Evolutionary conservation across 1,284 basidiomycete species (phyloP).

Genomic region (Austroboletus rostrupii): DNA sequence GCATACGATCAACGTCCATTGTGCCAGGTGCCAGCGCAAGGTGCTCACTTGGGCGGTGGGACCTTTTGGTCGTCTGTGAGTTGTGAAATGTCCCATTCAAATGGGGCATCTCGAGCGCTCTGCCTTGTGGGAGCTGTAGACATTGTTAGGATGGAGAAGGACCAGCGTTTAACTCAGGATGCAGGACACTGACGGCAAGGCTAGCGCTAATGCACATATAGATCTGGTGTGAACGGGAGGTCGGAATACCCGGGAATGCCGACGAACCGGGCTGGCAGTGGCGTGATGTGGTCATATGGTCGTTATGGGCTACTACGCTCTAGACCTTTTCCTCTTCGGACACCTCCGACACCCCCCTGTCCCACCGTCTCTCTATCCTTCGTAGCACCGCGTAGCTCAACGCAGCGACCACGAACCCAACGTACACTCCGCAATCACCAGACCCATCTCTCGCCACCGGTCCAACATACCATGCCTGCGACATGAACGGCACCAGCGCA

Average conservation of each 20-base stretch:
- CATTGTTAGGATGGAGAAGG: background rate
- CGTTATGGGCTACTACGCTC: too few species aligned
- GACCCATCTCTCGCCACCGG: slow-evolving; percentile 44
- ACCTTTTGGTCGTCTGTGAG: background rate
- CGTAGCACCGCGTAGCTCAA: slow-evolving; percentile 40
- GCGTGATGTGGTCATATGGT: too few species aligned
- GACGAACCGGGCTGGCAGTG: too few species aligned
- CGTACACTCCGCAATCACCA: slow-evolving; percentile 55
- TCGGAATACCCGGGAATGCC: too few species aligned
- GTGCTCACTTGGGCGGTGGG: background rate
- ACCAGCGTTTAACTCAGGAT: too few species aligned
- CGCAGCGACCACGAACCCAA: slow-evolving; percentile 41
- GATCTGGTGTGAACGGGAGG: too few species aligned
- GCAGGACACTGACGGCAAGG: too few species aligned
- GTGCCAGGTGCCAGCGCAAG: too few species aligned
- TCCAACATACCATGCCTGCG: slow-evolving; percentile 55
- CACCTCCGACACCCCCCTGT: background rate
- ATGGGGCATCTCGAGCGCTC: too few species aligned
- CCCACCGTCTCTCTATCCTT: slow-evolving; percentile 34
- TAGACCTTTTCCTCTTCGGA: too few species aligned
- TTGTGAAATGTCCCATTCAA: background rate
- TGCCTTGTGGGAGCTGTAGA: background rate
- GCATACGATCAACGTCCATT: too few species aligned
- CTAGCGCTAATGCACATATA: too few species aligned
- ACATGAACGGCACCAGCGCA: slow-evolving; percentile 54